Percentiles rank a stretch among this genome's conserved stretches.
phyloP scores from a whole-genome alignment of 2,329 filamentous ascomycete species.

The Fusarium foetens region DNA sequence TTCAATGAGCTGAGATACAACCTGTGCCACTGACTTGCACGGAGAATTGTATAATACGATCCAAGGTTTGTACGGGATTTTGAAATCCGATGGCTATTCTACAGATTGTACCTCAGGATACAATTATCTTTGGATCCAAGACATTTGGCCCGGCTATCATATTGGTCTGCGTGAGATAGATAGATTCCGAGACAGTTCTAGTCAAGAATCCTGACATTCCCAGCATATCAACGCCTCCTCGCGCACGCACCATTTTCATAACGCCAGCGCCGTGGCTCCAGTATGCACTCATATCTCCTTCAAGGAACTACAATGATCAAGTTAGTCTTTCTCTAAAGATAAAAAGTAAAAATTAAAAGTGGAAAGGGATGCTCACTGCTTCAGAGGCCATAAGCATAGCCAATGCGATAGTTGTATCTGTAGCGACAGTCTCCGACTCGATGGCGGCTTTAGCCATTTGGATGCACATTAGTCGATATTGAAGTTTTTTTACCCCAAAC shows the following conservation, averaged over 20 bases:
- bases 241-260: constrained; percentile 15
- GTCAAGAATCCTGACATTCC: constrained; percentile 17
- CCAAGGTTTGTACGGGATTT: rapidly evolving
- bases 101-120: rapidly evolving
- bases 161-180: background rate
- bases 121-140: background rate
- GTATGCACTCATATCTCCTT: constrained; percentile 13
- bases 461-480: constrained; percentile 7
- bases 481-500: background rate
- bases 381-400: constrained; percentile 20
- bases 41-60: too few species aligned
- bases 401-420: constrained; percentile 11
- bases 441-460: constrained; percentile 16
- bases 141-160: background rate
- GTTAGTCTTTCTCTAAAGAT: background rate
- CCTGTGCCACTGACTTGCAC: rapidly evolving
- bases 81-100: background rate
- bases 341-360: background rate
- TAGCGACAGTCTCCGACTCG: background rate
- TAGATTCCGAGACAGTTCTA: constrained; percentile 12
- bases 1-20: background rate
- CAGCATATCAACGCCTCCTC: constrained; percentile 9
- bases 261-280: constrained; percentile 2
- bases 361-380: background rate
- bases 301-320: background rate